phyloP scores from a whole-genome alignment of 1,139 yeast species.

The Scheffersomyces illinoinensis region DNA sequence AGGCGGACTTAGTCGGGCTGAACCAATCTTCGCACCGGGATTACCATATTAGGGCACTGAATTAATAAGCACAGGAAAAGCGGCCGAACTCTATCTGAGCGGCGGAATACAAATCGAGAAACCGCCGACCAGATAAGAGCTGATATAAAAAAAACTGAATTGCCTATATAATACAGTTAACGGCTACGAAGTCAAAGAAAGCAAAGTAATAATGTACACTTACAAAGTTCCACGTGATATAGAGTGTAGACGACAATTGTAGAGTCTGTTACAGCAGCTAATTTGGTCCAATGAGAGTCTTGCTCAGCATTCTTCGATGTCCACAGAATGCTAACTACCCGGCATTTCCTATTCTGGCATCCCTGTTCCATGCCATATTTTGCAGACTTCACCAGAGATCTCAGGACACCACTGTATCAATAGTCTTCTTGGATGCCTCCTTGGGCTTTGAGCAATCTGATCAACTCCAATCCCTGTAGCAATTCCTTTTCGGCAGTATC shows the following conservation, averaged over 20 bases:
- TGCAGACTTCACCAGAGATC: neutral
- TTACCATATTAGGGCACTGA: neutral
- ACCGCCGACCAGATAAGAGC: too few species aligned
- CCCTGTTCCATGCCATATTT: neutral
- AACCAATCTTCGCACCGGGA: neutral
- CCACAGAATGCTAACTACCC: neutral
- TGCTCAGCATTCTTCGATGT: too few species aligned
- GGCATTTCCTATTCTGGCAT: neutral
- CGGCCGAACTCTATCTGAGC: too few species aligned
- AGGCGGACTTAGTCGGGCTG: neutral
- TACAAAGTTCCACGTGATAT: too few species aligned
- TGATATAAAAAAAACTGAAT: too few species aligned
- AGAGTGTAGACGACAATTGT: too few species aligned
- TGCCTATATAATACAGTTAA: too few species aligned
- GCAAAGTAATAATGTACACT: too few species aligned
- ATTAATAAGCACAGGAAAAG: neutral
- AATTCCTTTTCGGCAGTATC: slow-evolving; percentile 81
- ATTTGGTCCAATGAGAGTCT: too few species aligned
- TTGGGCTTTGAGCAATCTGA: slow-evolving; percentile 19
- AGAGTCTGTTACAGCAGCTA: too few species aligned
- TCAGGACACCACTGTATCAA: neutral
- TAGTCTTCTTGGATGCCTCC: neutral
- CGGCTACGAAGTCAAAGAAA: too few species aligned
- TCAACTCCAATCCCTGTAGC: slow-evolving; percentile 55
- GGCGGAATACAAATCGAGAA: too few species aligned